A percentile compares a stretch with the other conserved stretches of the same genome.
Evolutionary conservation across 1,139 yeast species (phyloP).

Genomic region (Yamadazyma oceani): DNA sequence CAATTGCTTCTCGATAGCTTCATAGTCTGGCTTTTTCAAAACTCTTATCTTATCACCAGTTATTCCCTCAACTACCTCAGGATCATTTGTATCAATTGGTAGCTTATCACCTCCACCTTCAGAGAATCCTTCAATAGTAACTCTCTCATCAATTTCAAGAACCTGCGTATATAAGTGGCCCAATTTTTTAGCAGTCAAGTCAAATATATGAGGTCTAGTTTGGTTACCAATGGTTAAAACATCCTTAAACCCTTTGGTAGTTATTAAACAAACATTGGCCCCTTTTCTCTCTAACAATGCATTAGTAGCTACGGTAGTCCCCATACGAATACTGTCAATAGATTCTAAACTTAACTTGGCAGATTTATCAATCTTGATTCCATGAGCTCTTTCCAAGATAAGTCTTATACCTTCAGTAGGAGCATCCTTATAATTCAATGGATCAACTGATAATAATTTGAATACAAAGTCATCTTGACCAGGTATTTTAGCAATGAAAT

Average conservation of each 20-base stretch:
- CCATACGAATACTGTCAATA: constrained; percentile 38
- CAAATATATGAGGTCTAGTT: constrained; percentile 40
- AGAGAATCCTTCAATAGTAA: constrained; percentile 36
- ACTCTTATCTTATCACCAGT: constrained; percentile 41
- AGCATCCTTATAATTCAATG: constrained; percentile 82
- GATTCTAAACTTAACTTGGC: constrained; percentile 29
- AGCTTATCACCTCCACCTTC: constrained; percentile 44
- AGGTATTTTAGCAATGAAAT: constrained; percentile 59
- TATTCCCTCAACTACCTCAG: constrained; percentile 26
- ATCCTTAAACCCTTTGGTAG: constrained; percentile 54
- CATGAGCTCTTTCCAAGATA: constrained; percentile 60
- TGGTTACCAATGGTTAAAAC: constrained; percentile 44
- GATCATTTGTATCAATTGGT: constrained; percentile 20
- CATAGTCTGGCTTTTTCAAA: constrained; percentile 33
- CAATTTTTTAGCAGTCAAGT: constrained; percentile 36
- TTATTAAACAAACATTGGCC: constrained; percentile 48
- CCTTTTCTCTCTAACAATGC: constrained; percentile 51
- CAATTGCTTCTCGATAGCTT: constrained; percentile 23
- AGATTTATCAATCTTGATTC: constrained; percentile 46
- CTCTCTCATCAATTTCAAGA: constrained; percentile 41
- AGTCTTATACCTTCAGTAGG: constrained; percentile 89
- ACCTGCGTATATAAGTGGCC: constrained; percentile 37
- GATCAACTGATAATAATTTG: constrained; percentile 84
- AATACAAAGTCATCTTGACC: constrained; percentile 40
- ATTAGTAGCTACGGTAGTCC: constrained; percentile 43